Conservation (phyloP, 208 protist genomes). For the Tritrichomonas foetus region DNA sequence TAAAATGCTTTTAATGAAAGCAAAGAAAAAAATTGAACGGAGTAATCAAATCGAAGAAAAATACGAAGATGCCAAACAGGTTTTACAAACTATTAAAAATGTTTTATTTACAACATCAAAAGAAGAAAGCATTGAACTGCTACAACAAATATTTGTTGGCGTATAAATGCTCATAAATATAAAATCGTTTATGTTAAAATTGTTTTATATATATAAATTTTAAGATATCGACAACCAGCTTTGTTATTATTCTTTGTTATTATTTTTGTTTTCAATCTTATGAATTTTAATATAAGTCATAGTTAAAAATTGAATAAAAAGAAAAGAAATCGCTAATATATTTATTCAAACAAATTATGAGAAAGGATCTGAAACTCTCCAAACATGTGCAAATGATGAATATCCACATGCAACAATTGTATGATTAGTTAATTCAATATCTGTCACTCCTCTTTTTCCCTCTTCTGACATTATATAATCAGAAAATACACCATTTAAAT, state of each 20-base stretch:
- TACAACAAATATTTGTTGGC: neutral
- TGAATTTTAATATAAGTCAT: too few species aligned
- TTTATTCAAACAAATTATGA: too few species aligned
- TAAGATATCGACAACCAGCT: too few species aligned
- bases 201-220: too few species aligned
- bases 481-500: too few species aligned
- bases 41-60: neutral
- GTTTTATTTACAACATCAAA: neutral
- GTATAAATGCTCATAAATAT: neutral
- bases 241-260: too few species aligned
- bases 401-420: neutral
- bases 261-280: too few species aligned
- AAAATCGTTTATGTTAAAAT: too few species aligned
- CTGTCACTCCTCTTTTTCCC: neutral
- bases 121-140: neutral
- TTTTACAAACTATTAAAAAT: neutral
- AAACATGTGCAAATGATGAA: neutral
- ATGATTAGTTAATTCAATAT: neutral
- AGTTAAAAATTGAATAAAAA: too few species aligned
- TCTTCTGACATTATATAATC: neutral
- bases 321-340: too few species aligned
- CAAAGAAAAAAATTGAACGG: neutral
- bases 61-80: neutral
- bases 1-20: neutral
- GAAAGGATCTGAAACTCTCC: neutral